phyloP scores from a whole-genome alignment of 352 stramenopile genomes.

The Pythium plurisporium region DNA sequence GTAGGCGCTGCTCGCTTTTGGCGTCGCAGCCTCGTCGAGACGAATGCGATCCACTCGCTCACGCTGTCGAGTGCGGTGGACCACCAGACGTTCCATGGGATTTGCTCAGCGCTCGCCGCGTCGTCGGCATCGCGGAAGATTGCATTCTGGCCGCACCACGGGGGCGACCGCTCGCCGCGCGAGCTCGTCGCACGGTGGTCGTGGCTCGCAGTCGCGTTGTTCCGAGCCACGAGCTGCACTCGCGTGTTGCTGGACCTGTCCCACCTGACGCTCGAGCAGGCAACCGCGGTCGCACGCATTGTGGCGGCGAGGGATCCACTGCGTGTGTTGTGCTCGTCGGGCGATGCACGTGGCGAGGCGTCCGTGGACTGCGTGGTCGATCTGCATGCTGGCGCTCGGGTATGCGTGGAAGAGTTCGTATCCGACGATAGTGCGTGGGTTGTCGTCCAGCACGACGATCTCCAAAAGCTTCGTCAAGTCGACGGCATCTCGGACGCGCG shows the following conservation, averaged over 20 bases:
- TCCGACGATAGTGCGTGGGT: not conserved
- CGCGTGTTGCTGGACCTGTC: not conserved
- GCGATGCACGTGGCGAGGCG: not conserved
- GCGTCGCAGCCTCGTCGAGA: not conserved
- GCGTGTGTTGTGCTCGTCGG: not conserved
- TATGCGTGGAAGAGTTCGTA: not conserved
- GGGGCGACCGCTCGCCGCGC: too few relatives aligned
- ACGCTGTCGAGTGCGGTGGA: not conserved
- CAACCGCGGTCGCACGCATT: not conserved
- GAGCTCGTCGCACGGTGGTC: not conserved
- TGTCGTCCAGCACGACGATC: not conserved
- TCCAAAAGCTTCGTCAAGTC: not conserved
- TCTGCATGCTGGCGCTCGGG: not conserved
- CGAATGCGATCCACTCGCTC: not conserved
- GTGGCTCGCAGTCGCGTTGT: not conserved
- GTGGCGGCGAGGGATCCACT: not conserved
- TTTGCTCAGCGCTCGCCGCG: not conserved
- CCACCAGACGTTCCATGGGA: not conserved
- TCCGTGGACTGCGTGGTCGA: not conserved
- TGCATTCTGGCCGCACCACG: not conserved
- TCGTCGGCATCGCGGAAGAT: not conserved
- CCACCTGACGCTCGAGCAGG: not conserved
- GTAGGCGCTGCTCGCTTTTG: not conserved
- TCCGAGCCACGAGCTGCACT: not conserved
- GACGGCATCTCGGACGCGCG: not conserved